A percentile compares a stretch with the other conserved stretches of the same genome.
phyloP scores from a whole-genome alignment of 116 monocot species.

The Trichopus zeylanicus region DNA sequence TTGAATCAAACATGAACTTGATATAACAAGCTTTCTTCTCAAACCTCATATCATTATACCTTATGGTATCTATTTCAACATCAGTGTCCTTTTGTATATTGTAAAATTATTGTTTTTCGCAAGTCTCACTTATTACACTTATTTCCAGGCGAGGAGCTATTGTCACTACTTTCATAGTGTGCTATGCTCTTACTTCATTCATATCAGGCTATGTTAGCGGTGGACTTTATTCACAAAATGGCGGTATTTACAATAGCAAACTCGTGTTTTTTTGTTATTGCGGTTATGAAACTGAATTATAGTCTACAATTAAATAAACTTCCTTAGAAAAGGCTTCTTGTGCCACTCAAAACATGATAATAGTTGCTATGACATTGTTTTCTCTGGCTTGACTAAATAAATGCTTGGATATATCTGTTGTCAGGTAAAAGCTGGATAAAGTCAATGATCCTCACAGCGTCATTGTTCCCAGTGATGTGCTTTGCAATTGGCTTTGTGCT shows the following conservation, averaged over 20 bases:
- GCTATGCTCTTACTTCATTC: constrained; percentile 98
- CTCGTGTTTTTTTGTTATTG: too few relatives aligned
- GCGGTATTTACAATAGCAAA: constrained; percentile 39
- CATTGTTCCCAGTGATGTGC: constrained; percentile 83
- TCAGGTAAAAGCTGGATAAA: constrained; percentile 99
- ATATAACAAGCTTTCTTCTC: too few relatives aligned
- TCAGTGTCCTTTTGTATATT: not conserved
- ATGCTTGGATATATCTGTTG: constrained; percentile 2
- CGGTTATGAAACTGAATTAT: too few relatives aligned
- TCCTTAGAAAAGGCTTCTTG: too few relatives aligned
- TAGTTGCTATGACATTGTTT: constrained; percentile 98
- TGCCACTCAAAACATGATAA: too few relatives aligned
- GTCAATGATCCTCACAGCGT: constrained; percentile 86
- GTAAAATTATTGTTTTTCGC: not conserved
- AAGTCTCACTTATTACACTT: not conserved
- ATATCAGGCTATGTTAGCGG: constrained; percentile 92
- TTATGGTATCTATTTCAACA: too few relatives aligned
- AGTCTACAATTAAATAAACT: too few relatives aligned
- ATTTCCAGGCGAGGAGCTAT: constrained; percentile 75
- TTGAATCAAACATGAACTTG: too few relatives aligned
- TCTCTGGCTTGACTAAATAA: constrained; percentile 39
- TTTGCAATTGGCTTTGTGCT: constrained; percentile 82
- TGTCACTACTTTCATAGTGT: constrained; percentile 91
- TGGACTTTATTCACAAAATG: constrained; percentile 78
- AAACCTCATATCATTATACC: too few relatives aligned